Base-by-base conservation (phyloP, 176 grass and related monocot genomes). In the Cenchrus purpureus region DNA sequence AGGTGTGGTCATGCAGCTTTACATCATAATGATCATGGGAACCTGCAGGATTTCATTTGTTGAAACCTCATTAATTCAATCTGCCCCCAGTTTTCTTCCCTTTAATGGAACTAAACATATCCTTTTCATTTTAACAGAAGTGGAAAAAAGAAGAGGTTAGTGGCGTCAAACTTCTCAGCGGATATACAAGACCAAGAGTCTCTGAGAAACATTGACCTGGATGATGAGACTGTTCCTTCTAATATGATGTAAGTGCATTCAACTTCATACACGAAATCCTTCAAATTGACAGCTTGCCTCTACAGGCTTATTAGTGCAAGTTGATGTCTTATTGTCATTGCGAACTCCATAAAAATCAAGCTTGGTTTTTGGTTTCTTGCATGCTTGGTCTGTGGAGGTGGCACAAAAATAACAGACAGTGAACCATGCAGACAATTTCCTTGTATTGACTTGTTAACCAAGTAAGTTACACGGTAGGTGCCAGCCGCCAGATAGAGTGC, bases 1-100 rank as follows among this genome's bases (percentile, higher is more conserved):
- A 87, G 93, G 95, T 98, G 67, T 82, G 73, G 62, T 48, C 57
- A 71, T 74, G 78, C 68, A 56, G 52, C 56, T 90, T 68, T 63
- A 53, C 66, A 74, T 83, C 60, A 45, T 44, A 55, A 16, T 66
- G 22, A 77, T 5, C 69, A 82, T 81, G 83, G 53, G 52, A 25
- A 62, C 54, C 45, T 79, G 13, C 45, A 65, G 8, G n/a, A n/a
- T 78, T 62, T 40, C 43, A 32, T 45, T 84, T 37, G 34, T 79
- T 68, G 17, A 60, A 19, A 10, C 0, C 46, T 63, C 34, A 32
- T 68, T 84, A 44, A 81, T 8, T 48, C 22, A 70, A 31, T 70
- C 52, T 83, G 44, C 52, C 25, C 6, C 53, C 14, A 60, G 40
- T 49, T 43, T 67, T 57, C 45, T 65, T 87, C 50, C 20, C 28